Base-by-base conservation (phyloP, 2,329 filamentous ascomycete genomes). In the Fusarium armeniacum region DNA sequence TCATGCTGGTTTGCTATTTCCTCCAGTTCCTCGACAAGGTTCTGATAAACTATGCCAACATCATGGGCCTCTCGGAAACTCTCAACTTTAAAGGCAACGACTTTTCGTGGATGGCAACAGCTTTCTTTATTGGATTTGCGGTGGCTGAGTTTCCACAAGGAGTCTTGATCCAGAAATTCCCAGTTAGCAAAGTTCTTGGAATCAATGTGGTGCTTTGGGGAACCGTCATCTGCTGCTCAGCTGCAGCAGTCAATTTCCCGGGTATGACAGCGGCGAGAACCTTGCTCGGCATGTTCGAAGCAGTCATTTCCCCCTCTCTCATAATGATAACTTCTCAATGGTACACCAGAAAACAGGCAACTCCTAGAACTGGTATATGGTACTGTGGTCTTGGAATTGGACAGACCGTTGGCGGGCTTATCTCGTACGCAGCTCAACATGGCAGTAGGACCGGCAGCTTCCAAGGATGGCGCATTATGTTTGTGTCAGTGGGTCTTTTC, bases 231-330 rank as follows among this genome's bases (percentile, higher is more conserved):
- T 59, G 58, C 4, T 61, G 58, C 10, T 61, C 58, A 2, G 57
- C 54, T 20, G 54, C 58, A 1, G 58, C 58, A 2, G 54, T 59
- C 0, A 61, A 32, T n/a, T 61, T 61, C 4, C 58, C 58, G 1
- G 58, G 58, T 2, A 61, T 61, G 43, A 51, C 58, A 5, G 54
- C 58, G n/a, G 54, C 58, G 5, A 49, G 58, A 15, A 61, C 58
- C 1, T 46, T 61, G n/a, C 58, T 61, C n/a, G 58, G 58, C n/a
- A 61, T 61, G 54, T 61, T 61, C 1, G 58, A 61, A 13, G 58
- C 58, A 1, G 58, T 61, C 0, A 61, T 61, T 6, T 61, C 58
- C 9, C 58, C 58, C 0, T 35, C 58, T 5, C 15, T 61, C 1
- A 58, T 61, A 12, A 59, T 61, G 58, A 61, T 61, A 6, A 61